Conservation (phyloP, 768 basidiomycete genomes). For the Tylopilus balloui region DNA sequence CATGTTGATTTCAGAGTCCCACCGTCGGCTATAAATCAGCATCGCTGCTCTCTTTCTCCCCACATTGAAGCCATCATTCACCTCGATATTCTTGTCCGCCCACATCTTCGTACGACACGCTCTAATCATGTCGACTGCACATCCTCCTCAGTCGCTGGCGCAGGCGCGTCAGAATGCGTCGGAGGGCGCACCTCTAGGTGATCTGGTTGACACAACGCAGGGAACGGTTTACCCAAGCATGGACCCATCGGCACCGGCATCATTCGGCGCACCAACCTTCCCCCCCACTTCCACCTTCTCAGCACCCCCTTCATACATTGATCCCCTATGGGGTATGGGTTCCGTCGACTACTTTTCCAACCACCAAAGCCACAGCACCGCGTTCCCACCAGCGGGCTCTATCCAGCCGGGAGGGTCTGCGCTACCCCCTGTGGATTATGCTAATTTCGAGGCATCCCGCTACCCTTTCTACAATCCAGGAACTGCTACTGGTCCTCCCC, state of each 20-base stretch:
- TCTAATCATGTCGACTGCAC: neutral
- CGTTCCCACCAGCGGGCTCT: neutral
- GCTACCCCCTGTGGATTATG: no score
- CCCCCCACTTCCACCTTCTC: neutral
- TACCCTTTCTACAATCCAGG: no score
- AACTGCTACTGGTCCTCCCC: no score
- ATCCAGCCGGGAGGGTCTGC: neutral
- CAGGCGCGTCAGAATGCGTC: neutral
- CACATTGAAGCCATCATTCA: neutral
- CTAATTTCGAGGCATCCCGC: neutral
- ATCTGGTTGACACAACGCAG: no score
- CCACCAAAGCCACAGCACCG: neutral
- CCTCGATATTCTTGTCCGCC: neutral
- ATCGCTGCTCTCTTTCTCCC: no score
- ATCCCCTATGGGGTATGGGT: neutral
- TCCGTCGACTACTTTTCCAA: neutral
- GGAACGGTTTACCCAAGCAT: neutral
- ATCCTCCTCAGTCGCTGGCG: neutral
- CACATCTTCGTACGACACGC: neutral
- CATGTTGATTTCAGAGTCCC: neutral
- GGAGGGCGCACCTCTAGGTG: rapidly evolving
- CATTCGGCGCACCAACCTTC: no score
- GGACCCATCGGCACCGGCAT: neutral
- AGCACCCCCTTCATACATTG: neutral
- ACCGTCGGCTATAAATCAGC: neutral